phyloP scores from a whole-genome alignment of 306 rosid genomes.

The Malus orientalis region DNA sequence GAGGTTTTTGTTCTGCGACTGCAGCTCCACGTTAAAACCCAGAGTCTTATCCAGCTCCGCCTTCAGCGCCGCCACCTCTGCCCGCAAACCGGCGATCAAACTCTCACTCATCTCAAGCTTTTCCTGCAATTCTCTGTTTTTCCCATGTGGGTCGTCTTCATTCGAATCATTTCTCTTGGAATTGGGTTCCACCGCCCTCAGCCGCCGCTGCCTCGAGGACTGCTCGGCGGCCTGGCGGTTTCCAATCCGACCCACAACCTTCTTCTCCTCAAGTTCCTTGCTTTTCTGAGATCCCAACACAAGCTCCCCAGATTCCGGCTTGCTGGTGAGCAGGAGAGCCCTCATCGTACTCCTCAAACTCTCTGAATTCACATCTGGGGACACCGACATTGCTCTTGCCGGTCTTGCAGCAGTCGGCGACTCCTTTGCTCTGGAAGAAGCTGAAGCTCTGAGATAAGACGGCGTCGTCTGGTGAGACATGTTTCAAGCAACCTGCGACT shows the following conservation, averaged over 20 bases:
- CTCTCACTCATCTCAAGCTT: conserved; percentile 43
- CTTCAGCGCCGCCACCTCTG: conserved; percentile 51
- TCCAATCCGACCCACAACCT: conserved; percentile 24
- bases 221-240: conserved; percentile 36
- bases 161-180: conserved; percentile 6
- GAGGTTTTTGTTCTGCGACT: conserved; percentile 52
- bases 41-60: conserved; percentile 58
- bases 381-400: conserved; percentile 38
- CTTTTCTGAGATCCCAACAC: conserved; percentile 42
- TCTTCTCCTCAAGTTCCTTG: conserved; percentile 35
- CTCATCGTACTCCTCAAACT: conserved; percentile 23
- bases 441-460: conserved; percentile 40
- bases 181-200: conserved; percentile 24
- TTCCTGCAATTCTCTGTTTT: conserved; percentile 36
- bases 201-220: conserved; percentile 30
- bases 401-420: conserved; percentile 39
- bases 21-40: conserved; percentile 50
- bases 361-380: conserved; percentile 35
- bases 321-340: conserved; percentile 27
- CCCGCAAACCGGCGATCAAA: conserved; percentile 51
- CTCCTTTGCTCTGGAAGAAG: conserved; percentile 33
- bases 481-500: conserved; percentile 18
- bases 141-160: conserved; percentile 43
- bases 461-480: conserved; percentile 32
- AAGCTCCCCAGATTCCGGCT: conserved; percentile 40